Evolutionary conservation across 2,329 filamentous ascomycete genomes (phyloP), one percentile per base, ranked within the genome.

Genomic region (Colletotrichum sp.): DNA sequence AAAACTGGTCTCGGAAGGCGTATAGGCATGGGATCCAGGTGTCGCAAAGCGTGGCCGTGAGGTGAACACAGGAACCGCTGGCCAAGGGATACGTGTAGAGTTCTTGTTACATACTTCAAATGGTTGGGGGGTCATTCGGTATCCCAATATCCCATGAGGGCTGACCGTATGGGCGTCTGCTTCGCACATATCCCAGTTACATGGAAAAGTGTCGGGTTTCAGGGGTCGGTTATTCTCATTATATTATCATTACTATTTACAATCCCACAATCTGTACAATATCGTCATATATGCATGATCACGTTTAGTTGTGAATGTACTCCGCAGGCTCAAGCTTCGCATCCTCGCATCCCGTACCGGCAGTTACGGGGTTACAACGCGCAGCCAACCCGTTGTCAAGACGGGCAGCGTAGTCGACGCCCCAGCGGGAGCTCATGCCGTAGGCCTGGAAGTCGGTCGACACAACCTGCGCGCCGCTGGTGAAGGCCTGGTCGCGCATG

Each of bases 401-500:
- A 65, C 78, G 30, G n/a, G 82, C 85, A 6, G 82, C 86, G 78
- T 89, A 90, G 74, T 89, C 87, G 77, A 85, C 86, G 21, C 84
- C 84, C 84, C 86, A 90, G 32, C 88, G 82, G 61, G 84, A 82
- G 60, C 83, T 85, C 86, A 88, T 86, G 1, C 88, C 88, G 77
- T 85, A 87, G 2, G 79, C 82, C 8, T 87, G 87, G 71, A 85
- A 90, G 77, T 90, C 88, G 1, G 87, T 89, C 36, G 85, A 87
- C 3, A 89, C 86, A 71, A 90, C 82, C 77, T 89, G 88, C 30
- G 88, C 88, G 8, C 87, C 88, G 61, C 87, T 89, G 61, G 81
- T 74, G 55, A 88, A 85, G 2, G 87, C 87, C 13, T 78, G 77
- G 3, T 87, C 85, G 21, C 86, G 81, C 84, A 84, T 86, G 7